Evolutionary conservation across 371 early-diverging fungal genomes (phyloP), one percentile per base, ranked within the genome.

Genomic region (Syncephalastrum racemosum): DNA sequence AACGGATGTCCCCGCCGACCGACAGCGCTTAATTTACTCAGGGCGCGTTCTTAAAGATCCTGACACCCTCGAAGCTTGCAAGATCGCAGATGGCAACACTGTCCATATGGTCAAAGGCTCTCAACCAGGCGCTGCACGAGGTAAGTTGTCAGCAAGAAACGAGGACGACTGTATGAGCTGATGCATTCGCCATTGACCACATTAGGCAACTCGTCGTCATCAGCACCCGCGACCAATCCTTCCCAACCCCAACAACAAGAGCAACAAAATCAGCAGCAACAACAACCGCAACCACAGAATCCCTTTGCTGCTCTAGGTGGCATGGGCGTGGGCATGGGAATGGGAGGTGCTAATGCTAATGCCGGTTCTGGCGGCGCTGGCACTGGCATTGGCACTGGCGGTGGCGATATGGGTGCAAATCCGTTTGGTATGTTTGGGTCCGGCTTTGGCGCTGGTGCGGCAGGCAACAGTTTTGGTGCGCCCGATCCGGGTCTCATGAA

Each of bases 41-140:
- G 98, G 98, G 12, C 81, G 88, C 52, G 94, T 98, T 16, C 83
- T 98, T 49, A 97, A 98, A 80, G 96, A 98, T 72, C 84, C 70
- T 22, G 95, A 96, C 42, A 80, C 78, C 0, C 67, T 98, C 14
- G 68, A 73, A 6, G 76, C 73, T 19, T 93, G 92, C 79, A 96
- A 95, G 68, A 79, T 98, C 39, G 81, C 79, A 0, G 88, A 89
- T 41, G 88, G 84, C 1, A 79, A 83, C 62, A 93, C 92, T 16
- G 81, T 95, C 3, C 95, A 95, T 56, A 84, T 95, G 88, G 93
- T 95, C 8, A 84, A 82, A 42, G 84, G 92, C 18, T 75, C 82
- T 23, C 68, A 70, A 19, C 69, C 79, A 40, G 77, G 70, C 40
- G 71, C 63, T 18, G 39, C 73, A 10, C 62, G 64, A 50, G 58